Evolutionary conservation across 306 rosid genomes (phyloP).

Genomic region (Malus asiatica): DNA sequence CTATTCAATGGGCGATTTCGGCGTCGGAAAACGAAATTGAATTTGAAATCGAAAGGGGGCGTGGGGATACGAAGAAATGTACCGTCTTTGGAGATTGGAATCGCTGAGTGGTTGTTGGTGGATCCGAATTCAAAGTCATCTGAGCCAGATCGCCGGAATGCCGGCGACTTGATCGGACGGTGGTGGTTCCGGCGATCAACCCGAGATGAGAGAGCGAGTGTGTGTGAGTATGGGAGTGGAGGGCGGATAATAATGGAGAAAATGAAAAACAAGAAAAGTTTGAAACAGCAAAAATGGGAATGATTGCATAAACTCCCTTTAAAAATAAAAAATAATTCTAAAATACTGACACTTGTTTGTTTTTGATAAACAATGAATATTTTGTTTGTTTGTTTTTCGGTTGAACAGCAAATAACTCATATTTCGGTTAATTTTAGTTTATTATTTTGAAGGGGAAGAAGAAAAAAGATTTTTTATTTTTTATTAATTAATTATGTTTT

Average conservation of each 20-base stretch:
- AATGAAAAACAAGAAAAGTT: conserved; percentile 2
- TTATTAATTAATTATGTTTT: no score
- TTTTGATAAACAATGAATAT: not conserved
- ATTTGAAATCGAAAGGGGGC: not conserved
- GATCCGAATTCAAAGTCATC: conserved; percentile 41
- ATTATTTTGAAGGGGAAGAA: no score
- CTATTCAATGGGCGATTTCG: conserved; percentile 11
- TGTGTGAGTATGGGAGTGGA: conserved; percentile 9
- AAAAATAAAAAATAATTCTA: not conserved
- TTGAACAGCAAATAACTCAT: no score
- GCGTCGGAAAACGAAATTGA: conserved; percentile 12
- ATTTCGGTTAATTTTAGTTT: no score
- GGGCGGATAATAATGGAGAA: conserved; percentile 30
- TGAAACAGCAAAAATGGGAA: not conserved
- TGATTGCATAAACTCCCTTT: not conserved
- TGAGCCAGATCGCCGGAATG: conserved; percentile 42
- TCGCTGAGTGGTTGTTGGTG: conserved; percentile 5
- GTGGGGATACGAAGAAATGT: conserved; percentile 41
- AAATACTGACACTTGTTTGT: not conserved
- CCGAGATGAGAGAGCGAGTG: conserved; percentile 15
- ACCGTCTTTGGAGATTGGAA: conserved; percentile 12
- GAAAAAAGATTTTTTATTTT: no score
- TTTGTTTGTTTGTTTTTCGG: no score
- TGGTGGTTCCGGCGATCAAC: conserved; percentile 49
- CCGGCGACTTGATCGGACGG: conserved; percentile 41